Evolutionary conservation across 306 rosid species (phyloP), one percentile per base, ranked within the genome.

Genomic region (Cucurbita maxima): DNA sequence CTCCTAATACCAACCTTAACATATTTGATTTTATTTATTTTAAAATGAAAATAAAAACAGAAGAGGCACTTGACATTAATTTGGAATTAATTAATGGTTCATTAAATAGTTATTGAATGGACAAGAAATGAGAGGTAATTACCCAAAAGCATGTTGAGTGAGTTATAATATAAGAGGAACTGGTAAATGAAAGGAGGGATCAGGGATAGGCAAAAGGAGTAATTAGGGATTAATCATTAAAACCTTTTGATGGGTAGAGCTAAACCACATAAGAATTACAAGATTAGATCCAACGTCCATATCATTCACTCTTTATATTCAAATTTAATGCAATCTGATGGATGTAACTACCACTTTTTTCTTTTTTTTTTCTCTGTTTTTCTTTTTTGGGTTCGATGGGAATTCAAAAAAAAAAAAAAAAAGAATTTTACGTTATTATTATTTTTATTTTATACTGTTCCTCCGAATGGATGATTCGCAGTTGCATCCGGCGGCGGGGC

Each of bases 291-390:
- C 18, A 14, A 48, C 25, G 74, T 69, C 74, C 8, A 69, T 69
- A 69, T 69, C 74, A 69, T 69, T 48, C 58, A 48, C 74, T 47
- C 58, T 48, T 64, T 69, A 69, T 69, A 69, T 69, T 48, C 48
- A 69, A 64, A 64, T 64, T 64, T 64, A 64, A 63, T 68, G 73
- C 73, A 68, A 25, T 22, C 10, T 52, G 75, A 54, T 71, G 62
- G 59, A 51, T 20, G 8, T 20, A 48, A 12, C 13, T 69, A 47
- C 11, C 20, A 2, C 0, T 1, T 3, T 48, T 22, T 20, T 13
- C 30, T 7, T 38, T 62, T 14, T 2, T 5, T 15, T 25, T 25
- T 25, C 25, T 59, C 34, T 30, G 34, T 30, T 30, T 59, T n/a
- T 10, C 8, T 63, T 40, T 40, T 62, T 38, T 1, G 16, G 51